Conservation (phyloP, 768 basidiomycete genomes). For the Suillus occidentalis region DNA sequence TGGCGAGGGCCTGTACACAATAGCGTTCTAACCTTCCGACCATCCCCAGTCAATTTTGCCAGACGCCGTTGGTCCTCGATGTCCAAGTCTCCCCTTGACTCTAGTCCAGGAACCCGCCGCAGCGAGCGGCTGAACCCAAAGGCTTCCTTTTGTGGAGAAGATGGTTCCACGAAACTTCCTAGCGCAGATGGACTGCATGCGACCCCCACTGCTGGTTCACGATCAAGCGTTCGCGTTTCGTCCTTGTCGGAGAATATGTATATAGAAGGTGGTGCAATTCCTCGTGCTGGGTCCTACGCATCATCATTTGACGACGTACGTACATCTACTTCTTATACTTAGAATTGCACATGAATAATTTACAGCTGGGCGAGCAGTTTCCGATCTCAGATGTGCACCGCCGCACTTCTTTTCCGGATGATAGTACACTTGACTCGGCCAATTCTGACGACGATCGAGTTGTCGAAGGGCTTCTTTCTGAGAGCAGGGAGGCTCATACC, state of each 20-base stretch:
- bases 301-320: slow-evolving; percentile 30
- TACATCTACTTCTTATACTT: slow-evolving; percentile 32
- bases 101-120: slow-evolving; percentile 34
- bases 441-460: slow-evolving; percentile 38
- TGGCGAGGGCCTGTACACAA: slow-evolving; percentile 20
- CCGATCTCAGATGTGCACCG: slow-evolving; percentile 25
- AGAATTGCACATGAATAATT: slow-evolving; percentile 22
- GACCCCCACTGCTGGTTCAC: slow-evolving; percentile 27
- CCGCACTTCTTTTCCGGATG: slow-evolving; percentile 27
- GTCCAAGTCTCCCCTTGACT: slow-evolving; percentile 35
- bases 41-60: slow-evolving; percentile 64
- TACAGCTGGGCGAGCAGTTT: slow-evolving; percentile 30
- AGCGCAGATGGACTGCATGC: neutral
- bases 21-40: slow-evolving; percentile 53
- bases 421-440: slow-evolving; percentile 33
- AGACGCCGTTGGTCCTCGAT: slow-evolving; percentile 58
- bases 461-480: slow-evolving; percentile 33
- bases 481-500: slow-evolving; percentile 32
- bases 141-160: slow-evolving; percentile 28
- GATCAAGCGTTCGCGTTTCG: slow-evolving; percentile 32
- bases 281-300: slow-evolving; percentile 26
- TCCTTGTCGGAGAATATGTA: slow-evolving; percentile 34
- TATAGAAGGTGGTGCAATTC: slow-evolving; percentile 19
- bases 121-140: slow-evolving; percentile 36
- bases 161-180: slow-evolving; percentile 20